A percentile compares a stretch with the other conserved stretches of the same genome.
These are phyloP conservation scores for Achlya hypogyna DNA, from an alignment of 352 stramenopile species.

Conservation along the genomic window DNA sequence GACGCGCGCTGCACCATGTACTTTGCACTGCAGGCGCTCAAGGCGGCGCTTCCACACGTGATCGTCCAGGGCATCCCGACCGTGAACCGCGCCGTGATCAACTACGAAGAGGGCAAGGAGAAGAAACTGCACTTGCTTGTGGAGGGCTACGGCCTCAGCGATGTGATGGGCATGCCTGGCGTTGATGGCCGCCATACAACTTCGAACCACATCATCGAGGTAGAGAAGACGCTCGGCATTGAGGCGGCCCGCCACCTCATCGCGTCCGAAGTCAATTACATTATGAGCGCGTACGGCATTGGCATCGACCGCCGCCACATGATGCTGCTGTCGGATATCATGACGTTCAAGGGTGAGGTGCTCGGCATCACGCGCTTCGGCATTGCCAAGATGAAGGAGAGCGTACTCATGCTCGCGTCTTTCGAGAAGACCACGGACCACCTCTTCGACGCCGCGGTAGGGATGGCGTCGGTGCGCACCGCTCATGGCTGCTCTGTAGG, in stretches of 20 bases:
- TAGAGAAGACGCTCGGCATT: conserved; percentile 94
- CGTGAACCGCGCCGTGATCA: conserved; percentile 98
- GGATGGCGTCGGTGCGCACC: not conserved
- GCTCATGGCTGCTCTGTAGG: conserved; percentile 7
- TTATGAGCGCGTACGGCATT: conserved; percentile 98
- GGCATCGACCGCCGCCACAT: conserved; percentile 98
- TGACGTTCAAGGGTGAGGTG: conserved; percentile 97
- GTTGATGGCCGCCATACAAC: conserved; percentile 93
- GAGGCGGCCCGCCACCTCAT: conserved; percentile 97
- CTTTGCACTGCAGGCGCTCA: conserved; percentile 94
- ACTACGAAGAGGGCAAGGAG: conserved; percentile 84
- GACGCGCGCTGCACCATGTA: conserved; percentile 71
- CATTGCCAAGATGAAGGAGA: conserved; percentile 99
- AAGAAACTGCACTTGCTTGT: conserved; percentile 96
- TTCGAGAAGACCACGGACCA: conserved; percentile 99
- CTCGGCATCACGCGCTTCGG: conserved; percentile 93
- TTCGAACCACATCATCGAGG: conserved; percentile 99
- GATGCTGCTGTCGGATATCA: conserved; percentile 98
- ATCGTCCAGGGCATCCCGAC: conserved; percentile 98
- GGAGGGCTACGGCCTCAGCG: conserved; percentile 95
- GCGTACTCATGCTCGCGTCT: conserved; percentile 98
- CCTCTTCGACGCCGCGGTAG: conserved; percentile 96
- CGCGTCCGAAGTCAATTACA: conserved; percentile 97
- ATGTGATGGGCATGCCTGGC: conserved; percentile 97
- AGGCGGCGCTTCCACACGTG: conserved; percentile 90